phyloP scores from a whole-genome alignment of 2,329 filamentous ascomycete genomes.

The Setomelanomma holmii region DNA sequence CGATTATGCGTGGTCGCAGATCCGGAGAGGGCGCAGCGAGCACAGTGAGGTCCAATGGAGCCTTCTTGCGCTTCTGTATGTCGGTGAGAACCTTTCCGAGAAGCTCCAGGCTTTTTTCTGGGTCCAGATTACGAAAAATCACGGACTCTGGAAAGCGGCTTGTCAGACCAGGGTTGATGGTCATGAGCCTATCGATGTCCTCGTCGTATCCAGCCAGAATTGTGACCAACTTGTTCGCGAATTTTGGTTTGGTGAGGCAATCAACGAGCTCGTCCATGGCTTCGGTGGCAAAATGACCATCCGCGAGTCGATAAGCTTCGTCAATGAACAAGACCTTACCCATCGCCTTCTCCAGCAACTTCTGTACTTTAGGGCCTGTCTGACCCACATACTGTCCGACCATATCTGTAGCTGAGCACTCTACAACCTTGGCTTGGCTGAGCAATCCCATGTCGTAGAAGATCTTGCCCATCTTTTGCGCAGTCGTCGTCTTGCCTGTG shows the following conservation, averaged over 20 bases:
- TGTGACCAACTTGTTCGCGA: constrained; percentile 66
- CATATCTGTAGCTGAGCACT: constrained; percentile 72
- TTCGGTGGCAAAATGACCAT: constrained; percentile 64
- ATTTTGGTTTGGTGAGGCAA: constrained; percentile 63
- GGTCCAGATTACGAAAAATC: constrained; percentile 57
- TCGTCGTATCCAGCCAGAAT: constrained; percentile 73
- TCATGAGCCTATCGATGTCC: constrained; percentile 70
- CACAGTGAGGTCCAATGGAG: constrained; percentile 35
- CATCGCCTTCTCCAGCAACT: constrained; percentile 66
- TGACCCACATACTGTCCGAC: constrained; percentile 74
- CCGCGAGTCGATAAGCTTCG: constrained; percentile 71
- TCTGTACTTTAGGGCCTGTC: constrained; percentile 70
- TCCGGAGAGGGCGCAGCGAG: constrained; percentile 28
- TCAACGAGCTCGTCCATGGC: constrained; percentile 62
- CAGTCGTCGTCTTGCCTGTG: constrained; percentile 77
- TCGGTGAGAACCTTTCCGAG: constrained; percentile 49
- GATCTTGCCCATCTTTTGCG: constrained; percentile 75
- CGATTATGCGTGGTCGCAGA: constrained; percentile 23
- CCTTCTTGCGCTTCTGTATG: constrained; percentile 41
- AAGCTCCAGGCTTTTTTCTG: constrained; percentile 41
- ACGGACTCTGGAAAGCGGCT: constrained; percentile 71
- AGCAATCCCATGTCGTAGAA: constrained; percentile 79
- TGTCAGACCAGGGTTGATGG: constrained; percentile 67
- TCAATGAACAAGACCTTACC: constrained; percentile 75
- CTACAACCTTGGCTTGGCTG: constrained; percentile 64